phyloP scores from a whole-genome alignment of 352 stramenopile species.

The Phytophthora cactorum region DNA sequence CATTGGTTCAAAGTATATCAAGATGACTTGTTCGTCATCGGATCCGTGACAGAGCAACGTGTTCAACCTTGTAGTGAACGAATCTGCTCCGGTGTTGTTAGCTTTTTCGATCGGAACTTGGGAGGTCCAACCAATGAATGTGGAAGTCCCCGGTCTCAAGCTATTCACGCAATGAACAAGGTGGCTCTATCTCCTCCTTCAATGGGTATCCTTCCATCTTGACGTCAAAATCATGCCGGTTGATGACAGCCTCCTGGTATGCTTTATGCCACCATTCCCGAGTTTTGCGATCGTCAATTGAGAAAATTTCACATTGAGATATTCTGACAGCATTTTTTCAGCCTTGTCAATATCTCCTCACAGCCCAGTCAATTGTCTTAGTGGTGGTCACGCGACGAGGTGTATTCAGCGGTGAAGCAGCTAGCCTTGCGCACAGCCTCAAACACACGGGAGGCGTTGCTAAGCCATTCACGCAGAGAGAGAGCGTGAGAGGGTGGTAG shows the following conservation, averaged over 20 bases:
- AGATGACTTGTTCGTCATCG: constrained; percentile 23
- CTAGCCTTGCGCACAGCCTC: constrained; percentile 73
- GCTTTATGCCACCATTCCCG: no score
- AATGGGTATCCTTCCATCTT: constrained; percentile 3
- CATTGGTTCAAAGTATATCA: constrained; percentile 15
- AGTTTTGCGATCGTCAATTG: no score
- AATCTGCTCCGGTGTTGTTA: constrained; percentile 16
- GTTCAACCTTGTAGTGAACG: constrained; percentile 17
- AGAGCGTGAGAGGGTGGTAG: constrained; percentile 37
- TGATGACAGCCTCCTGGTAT: no score
- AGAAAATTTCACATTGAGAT: no score
- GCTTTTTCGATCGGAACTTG: constrained; percentile 20
- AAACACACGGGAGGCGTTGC: constrained; percentile 71
- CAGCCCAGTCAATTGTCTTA: constrained; percentile 16
- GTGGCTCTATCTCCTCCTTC: constrained; percentile 4
- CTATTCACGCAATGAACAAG: constrained; percentile 9
- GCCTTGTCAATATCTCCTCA: no score
- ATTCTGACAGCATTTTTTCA: no score
- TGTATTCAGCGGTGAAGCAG: constrained; percentile 60
- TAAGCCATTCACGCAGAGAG: constrained; percentile 81
- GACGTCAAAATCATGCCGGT: neutral
- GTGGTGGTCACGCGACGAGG: constrained; percentile 46
- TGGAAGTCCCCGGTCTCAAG: neutral
- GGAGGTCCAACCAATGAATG: constrained; percentile 3
- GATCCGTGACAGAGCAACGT: constrained; percentile 2